These are phyloP conservation scores for Dryas alaskensis DNA, from an alignment of 306 rosid species.

Conservation along the genomic window DNA sequence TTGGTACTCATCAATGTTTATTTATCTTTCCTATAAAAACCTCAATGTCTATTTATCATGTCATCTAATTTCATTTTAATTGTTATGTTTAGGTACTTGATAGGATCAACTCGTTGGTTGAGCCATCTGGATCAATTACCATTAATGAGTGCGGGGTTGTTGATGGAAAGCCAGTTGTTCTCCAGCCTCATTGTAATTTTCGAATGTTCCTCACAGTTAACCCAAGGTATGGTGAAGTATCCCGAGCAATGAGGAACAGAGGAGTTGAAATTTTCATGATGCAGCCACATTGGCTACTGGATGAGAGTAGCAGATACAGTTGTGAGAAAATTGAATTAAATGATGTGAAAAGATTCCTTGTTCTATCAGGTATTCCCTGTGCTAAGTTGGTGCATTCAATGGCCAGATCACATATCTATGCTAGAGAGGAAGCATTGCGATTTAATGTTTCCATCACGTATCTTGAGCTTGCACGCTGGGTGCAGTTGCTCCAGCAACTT, in stretches of 20 bases:
- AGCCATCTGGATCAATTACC: slow-evolving; percentile 75
- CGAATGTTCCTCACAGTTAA: slow-evolving; percentile 88
- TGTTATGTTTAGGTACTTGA: slow-evolving; percentile 64
- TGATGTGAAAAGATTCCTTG: slow-evolving; percentile 66
- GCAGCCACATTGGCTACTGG: slow-evolving; percentile 71
- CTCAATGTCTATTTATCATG: neutral
- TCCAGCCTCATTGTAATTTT: slow-evolving; percentile 79
- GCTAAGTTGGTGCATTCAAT: slow-evolving; percentile 58
- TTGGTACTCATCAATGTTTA: neutral
- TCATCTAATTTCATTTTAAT: slow-evolving; percentile 7
- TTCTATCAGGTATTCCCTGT: slow-evolving; percentile 62
- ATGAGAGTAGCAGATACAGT: slow-evolving; percentile 30
- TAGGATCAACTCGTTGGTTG: slow-evolving; percentile 93
- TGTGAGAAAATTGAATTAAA: slow-evolving; percentile 43
- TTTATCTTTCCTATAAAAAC: neutral
- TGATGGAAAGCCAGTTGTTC: slow-evolving; percentile 72
- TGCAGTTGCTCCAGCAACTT: slow-evolving; percentile 74
- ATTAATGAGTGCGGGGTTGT: slow-evolving; percentile 84
- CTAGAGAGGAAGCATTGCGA: slow-evolving; percentile 55
- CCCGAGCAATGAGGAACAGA: slow-evolving; percentile 96
- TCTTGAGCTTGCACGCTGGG: slow-evolving; percentile 91
- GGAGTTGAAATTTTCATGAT: slow-evolving; percentile 91
- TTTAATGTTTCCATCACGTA: slow-evolving; percentile 48
- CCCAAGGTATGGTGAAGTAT: slow-evolving; percentile 82
- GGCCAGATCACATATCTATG: slow-evolving; percentile 76